Percentiles rank a stretch among this genome's conserved stretches.
These are phyloP conservation scores for Phanerodontia chrysosporium DNA, from an alignment of 768 basidiomycete species.

Conservation along the genomic window DNA sequence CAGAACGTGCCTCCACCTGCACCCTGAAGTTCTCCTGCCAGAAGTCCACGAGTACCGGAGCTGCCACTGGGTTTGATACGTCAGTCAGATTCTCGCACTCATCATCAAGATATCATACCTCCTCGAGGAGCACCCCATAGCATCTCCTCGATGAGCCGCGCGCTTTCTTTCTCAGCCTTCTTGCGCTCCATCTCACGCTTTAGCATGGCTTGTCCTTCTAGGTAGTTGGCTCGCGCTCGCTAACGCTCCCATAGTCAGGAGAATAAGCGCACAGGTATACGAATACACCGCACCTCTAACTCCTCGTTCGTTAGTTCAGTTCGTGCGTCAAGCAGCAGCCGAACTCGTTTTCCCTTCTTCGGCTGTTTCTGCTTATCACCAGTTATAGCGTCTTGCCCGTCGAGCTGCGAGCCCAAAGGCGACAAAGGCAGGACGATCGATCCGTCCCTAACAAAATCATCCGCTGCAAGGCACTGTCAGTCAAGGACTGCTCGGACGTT, in stretches of 20 bases:
- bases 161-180: constrained; percentile 51
- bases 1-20: constrained; percentile 61
- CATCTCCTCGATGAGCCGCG: constrained; percentile 53
- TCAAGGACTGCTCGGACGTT: too few relatives aligned
- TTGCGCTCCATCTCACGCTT: constrained; percentile 49
- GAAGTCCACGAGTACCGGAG: constrained; percentile 53
- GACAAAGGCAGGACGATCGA: constrained; percentile 21
- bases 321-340: constrained; percentile 62
- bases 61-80: background rate
- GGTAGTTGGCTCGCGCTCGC: constrained; percentile 63
- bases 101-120: constrained; percentile 47
- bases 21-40: constrained; percentile 72
- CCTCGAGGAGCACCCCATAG: constrained; percentile 63
- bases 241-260: background rate
- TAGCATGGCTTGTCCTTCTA: constrained; percentile 54
- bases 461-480: background rate
- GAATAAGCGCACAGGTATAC: background rate
- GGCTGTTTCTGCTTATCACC: constrained; percentile 1
- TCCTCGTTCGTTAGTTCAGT: constrained; percentile 84
- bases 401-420: constrained; percentile 16
- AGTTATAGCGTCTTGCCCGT: background rate
- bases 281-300: constrained; percentile 53
- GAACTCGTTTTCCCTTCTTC: constrained; percentile 46
- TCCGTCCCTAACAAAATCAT: constrained; percentile 8
- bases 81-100: too few relatives aligned